Base-by-base conservation (phyloP, 768 basidiomycete species). In the Kwoniella dejecticola region DNA sequence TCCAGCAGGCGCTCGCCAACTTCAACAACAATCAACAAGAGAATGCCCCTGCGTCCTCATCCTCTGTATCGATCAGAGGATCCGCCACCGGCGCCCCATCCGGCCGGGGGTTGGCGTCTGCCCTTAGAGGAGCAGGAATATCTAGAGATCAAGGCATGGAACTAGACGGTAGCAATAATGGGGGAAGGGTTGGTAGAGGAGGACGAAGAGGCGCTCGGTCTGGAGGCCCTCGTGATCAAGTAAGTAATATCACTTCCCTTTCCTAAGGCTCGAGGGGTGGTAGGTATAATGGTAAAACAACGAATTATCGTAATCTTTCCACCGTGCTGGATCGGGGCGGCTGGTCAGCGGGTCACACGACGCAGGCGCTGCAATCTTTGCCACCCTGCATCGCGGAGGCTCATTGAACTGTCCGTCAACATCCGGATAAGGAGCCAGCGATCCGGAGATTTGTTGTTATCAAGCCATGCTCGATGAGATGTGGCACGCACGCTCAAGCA, bases 191-290 rank as follows among this genome's bases (percentile, higher is more conserved):
- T 26, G 60, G 50, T 4, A 62, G 69, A 56, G 59, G 62, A 31
- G 57, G 66, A 26, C 36, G 61, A 17, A 50, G 62, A 64, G 66
- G 61, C 17, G 54, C 45, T 21, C 62, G 66, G 45, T 47, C 61
- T 19, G 60, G 48, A 17, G 72, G 72, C 24, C 67, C 72, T 8
- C 53, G 67, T 59, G 72, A 70, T 65, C 69, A 73, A 69, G 70
- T 74, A 54, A 44, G 72, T 70, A 12, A 30, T 44, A 40, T 44
- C 57, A 33, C 23, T 21, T 45, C 36, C 53, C 27, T 5, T 27
- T 17, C 30, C 15, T 26, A 30, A 56, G 61, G 61, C 52, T 56
- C 45, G 60, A 54, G 60, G 53, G 48, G 29, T 31, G 24, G 30
- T 31, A 50, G 27, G 48, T n/a, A 29, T 12, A 8, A 13, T 11